Evolutionary conservation across 306 rosid genomes (phyloP).

Genomic region (Prunus davidiana): DNA sequence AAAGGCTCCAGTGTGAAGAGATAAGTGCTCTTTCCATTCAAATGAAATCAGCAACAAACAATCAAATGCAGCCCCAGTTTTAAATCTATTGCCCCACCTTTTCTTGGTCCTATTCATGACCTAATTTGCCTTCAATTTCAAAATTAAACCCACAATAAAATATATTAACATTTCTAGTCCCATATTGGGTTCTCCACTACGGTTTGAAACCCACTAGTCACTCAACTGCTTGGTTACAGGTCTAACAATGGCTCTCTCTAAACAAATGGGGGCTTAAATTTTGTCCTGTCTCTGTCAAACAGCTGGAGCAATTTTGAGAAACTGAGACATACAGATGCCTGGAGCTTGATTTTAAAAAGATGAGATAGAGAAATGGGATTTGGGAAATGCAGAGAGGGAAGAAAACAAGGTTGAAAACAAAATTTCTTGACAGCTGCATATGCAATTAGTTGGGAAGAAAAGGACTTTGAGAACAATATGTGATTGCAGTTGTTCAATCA

Average conservation of each 20-base stretch:
- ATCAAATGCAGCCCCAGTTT: not conserved
- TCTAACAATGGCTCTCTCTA: not conserved
- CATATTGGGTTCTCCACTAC: slow-evolving; percentile 31
- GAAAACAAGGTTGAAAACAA: not conserved
- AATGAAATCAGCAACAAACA: not conserved
- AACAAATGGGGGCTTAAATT: not conserved
- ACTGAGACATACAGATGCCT: not conserved
- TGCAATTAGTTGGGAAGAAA: not conserved
- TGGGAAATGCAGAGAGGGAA: not conserved
- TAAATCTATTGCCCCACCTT: not conserved
- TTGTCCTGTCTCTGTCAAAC: slow-evolving; percentile 1
- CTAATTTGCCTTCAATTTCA: slow-evolving; percentile 18
- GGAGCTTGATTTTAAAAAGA: not conserved
- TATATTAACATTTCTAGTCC: not conserved
- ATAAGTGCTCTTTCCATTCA: slow-evolving; percentile 35
- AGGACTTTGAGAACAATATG: not conserved
- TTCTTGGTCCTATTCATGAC: slow-evolving; percentile 24
- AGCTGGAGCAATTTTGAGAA: slow-evolving; percentile 1
- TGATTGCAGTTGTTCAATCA: not conserved
- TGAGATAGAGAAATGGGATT: not conserved
- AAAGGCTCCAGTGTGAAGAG: slow-evolving; percentile 4
- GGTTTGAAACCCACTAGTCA: slow-evolving; percentile 3
- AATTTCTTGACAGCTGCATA: slow-evolving; percentile 5
- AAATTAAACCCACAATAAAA: not conserved
- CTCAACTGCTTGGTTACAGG: not conserved